Evolutionary conservation across 257 asterid genomes (phyloP), one percentile per base, ranked within the genome.

Genomic region (Primulina eburnea): DNA sequence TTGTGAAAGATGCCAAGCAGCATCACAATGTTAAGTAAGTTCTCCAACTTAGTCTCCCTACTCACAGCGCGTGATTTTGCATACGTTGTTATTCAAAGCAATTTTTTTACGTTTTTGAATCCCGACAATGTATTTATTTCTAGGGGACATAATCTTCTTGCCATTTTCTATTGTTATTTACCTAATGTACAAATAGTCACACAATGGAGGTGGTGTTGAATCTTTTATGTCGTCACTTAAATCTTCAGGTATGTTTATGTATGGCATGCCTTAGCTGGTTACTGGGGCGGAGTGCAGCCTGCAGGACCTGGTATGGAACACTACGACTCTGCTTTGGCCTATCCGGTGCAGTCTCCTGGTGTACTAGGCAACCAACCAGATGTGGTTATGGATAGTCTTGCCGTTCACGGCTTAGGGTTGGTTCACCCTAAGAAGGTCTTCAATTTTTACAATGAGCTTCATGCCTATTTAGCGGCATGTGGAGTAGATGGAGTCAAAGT

Each of bases 231-330:
- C 60, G 34, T 5, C 53, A 63, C 32, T 47, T 53, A 9, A 4
- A 56, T 8, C 29, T 75, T 60, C 82, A 92, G 97, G 77, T 82
- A 72, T 35, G 92, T 90, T 2, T 92, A 86, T 12, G 96, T 78
- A n/a, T 92, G 98, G 98, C 98, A 92, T 29, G 97, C 98, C 65
- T 78, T 92, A n/a, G 97, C 95, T 0, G 98, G 98, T 32, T 92
- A 92, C 82, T 92, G 97, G 98, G 98, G 98, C 7, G 98, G 98
- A 35, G 98, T 92, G 65, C 96, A 90, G 62, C 98, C 98, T 20
- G 65, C 95, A 1, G 95, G 97, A 26, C 77, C 89, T 10, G 98
- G 96, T 28, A 38, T 90, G 87, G 96, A 93, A 73, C 98, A 93
- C 81, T 93, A 90, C 56, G 95, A 90, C 50, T 65, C 94, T 32